A percentile compares a stretch with the other conserved stretches of the same genome.
These are phyloP conservation scores for Candida qinlingensis DNA, from an alignment of 805 yeast genomes.

Conservation along the genomic window DNA sequence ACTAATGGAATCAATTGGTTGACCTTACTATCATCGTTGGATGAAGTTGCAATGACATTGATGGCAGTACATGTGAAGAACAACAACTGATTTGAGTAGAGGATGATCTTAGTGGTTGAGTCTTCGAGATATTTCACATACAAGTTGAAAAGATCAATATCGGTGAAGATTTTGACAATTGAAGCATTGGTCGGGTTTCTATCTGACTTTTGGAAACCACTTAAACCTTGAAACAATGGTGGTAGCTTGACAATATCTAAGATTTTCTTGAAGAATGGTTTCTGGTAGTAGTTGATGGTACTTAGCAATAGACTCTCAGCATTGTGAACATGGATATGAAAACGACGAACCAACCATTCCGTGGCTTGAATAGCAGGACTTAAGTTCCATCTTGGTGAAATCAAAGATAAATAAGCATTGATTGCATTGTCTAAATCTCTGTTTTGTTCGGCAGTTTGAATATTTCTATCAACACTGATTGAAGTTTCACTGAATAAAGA, in stretches of 20 bases:
- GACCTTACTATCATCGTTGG: conserved; percentile 37
- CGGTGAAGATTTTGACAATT: conserved; percentile 68
- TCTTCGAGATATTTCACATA: conserved; percentile 49
- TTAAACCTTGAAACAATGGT: conserved; percentile 68
- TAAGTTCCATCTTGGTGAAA: conserved; percentile 72
- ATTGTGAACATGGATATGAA: conserved; percentile 75
- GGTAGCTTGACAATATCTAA: conserved; percentile 75
- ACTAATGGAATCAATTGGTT: conserved; percentile 49
- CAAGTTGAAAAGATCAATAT: conserved; percentile 59
- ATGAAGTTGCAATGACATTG: conserved; percentile 55
- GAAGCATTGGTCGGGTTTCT: conserved; percentile 62
- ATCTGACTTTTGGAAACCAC: conserved; percentile 58
- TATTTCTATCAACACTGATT: conserved; percentile 70
- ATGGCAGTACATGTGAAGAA: conserved; percentile 74
- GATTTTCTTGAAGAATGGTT: conserved; percentile 69
- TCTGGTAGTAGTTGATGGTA: conserved; percentile 73
- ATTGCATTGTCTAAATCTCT: conserved; percentile 71
- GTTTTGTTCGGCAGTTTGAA: conserved; percentile 74
- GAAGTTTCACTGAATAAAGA: conserved; percentile 84
- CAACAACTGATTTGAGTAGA: conserved; percentile 66
- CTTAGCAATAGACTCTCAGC: conserved; percentile 68
- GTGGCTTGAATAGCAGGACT: conserved; percentile 75
- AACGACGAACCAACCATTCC: conserved; percentile 94
- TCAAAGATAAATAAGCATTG: conserved; percentile 63
- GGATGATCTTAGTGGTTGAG: conserved; percentile 44